phyloP scores from a whole-genome alignment of 2,329 filamentous ascomycete genomes.

The Ophiosphaerella herpotricha region DNA sequence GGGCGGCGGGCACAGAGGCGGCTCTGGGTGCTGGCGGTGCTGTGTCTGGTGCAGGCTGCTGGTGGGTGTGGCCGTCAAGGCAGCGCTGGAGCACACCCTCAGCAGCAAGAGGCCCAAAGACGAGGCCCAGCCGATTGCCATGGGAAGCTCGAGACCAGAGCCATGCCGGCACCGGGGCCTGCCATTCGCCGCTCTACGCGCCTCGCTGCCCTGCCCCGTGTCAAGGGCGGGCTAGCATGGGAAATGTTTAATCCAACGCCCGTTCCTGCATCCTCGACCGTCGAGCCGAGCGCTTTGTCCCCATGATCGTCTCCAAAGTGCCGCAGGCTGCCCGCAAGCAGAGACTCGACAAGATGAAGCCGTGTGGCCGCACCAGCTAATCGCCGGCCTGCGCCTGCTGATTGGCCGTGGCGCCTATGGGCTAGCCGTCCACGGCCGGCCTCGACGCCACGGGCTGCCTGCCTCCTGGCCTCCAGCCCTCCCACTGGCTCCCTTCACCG shows the following conservation, averaged over 20 bases:
- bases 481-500: too few species aligned
- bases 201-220: conserved; percentile 2
- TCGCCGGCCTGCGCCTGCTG: not conserved
- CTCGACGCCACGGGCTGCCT: conserved; percentile 6
- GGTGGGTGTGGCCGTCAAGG: too few species aligned
- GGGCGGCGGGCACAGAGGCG: not conserved
- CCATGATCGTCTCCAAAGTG: conserved; percentile 11
- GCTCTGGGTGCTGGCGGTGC: too few species aligned
- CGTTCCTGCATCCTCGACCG: conserved; percentile 16
- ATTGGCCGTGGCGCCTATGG: conserved; percentile 14
- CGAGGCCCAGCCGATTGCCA: not conserved
- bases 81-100: too few species aligned
- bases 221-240: not conserved
- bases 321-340: not conserved
- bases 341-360: not conserved
- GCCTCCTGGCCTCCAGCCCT: not conserved
- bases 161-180: not conserved
- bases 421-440: conserved; percentile 4
- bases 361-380: not conserved
- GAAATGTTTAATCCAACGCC: conserved; percentile 12
- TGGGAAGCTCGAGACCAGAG: not conserved
- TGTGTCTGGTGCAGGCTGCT: too few species aligned
- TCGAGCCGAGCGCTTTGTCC: conserved; percentile 16
- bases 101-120: not conserved
- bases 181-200: conserved; percentile 21